Base-by-base conservation (phyloP, 2,329 filamentous ascomycete species). In the Diplodia seriata region DNA sequence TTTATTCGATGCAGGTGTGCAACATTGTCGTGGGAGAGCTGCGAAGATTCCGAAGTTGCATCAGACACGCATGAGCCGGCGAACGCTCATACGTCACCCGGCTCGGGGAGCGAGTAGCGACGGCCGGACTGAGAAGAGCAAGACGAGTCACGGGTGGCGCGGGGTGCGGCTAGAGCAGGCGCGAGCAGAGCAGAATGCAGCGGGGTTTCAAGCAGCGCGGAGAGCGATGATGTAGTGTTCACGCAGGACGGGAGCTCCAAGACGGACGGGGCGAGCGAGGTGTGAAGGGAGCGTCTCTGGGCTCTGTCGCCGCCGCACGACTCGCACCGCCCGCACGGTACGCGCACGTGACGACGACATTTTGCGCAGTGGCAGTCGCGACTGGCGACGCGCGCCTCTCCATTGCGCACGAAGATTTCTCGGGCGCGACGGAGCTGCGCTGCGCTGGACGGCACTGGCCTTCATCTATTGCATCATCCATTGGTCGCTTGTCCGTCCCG, bases 21-120 rank as follows among this genome's bases (percentile, higher is more conserved):
- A 68, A 74, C 75, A 77, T 78, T 70, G 29, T 57, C 64, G 26
- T 51, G 64, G 64, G 43, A 11, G 15, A 2, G 40, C n/a, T 57
- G 53, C n/a, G 53, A 23, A 51, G 64, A 15, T 65, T 47, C 51
- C 23, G 43, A 31, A 63, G 36, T 65, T 55, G 62, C 62, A 65
- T 65, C 38, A 65, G 62, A 50, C 50, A 55, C 47, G 62, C 62
- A 65, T 54, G 61, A 55, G 50, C 59, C 59, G 59, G 59, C 43
- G 47, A 38, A 31, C 43, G 53, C 64, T 67, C 56, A 62, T 67
- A 67, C 66, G 66, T 67, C 66, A 67, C 66, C 55, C 50, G 47
- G 55, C 51, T 55, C 62, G 62, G 36, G 23, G 49, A 36, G n/a
- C 62, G 62, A 33, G 62, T 9, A 38, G 66, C 53, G 51, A 26